Evolutionary conservation across 495 filamentous ascomycete genomes (phyloP), one percentile per base, ranked within the genome.

Genomic region (Stereocaulon alpinum): DNA sequence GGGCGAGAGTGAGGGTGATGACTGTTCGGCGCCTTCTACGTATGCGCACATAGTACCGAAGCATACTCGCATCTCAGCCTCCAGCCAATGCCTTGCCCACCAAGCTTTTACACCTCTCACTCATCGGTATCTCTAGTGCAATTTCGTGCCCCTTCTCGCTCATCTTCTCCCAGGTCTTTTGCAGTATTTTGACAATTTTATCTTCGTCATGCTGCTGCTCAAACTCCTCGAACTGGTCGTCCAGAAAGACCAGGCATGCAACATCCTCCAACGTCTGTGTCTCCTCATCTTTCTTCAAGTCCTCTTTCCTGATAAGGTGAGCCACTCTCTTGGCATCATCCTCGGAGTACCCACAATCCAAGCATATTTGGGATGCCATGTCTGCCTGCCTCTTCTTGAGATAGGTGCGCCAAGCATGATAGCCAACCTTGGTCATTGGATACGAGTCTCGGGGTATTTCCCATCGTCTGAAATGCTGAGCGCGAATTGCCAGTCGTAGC

Each of bases 151-250:
- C 88, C 55, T 66, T 63, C 58, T 76, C 74, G 43, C 74, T 80
- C 87, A 93, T 91, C 79, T 93, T 93, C 49, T 62, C 84, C 88
- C 88, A 93, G 41, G 87, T 90, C 84, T 91, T 91, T 64, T 74
- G 69, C 71, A 93, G 68, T 60, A 93, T 90, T 14, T 66, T 74
- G 14, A 91, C 61, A 47, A 88, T 80, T 76, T 91, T 91, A 55
- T 82, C 85, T 71, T 91, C 87, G 64, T 78, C 82, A 67, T 79
- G 76, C 59, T 73, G 75, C 58, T 74, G 75, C 75, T 86, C 84
- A 71, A 90, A 93, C 49, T 76, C 77, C 66, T 87, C 88, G 61
- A 91, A 83, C 72, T 91, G 87, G 67, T 89, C 88, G 68, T 91
- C 88, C 64, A 93, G 68, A 69, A 93, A 93, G 40, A 93, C 88